Evolutionary conservation across 495 filamentous ascomycete species (phyloP), one percentile per base, ranked within the genome.

Genomic region (Hypoxylon intermedium): DNA sequence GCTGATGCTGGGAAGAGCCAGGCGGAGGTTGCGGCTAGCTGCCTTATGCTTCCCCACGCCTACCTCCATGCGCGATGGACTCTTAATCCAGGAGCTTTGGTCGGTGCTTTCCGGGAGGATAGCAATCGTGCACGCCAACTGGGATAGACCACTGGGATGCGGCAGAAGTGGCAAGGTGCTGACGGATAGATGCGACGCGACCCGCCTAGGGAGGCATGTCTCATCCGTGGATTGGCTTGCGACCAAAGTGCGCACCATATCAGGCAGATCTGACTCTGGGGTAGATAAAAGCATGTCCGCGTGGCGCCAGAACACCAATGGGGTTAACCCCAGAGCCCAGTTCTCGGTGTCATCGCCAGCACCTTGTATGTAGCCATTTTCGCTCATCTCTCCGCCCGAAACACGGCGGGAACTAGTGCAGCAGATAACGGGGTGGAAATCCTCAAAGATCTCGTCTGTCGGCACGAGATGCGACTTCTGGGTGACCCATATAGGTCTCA

Each of bases 261-360:
- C 78, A 2, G 85, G 85, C 9, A 95, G 64, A 5, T 90, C 84
- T 2, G 82, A 75, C 63, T 96, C 91, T 0, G 81, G 47, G 0
- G 87, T 82, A 0, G 59, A 55, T 6, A 92, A 64, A 5, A 97
- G 71, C 20, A 65, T 23, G 1, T 79, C 75, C 21, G 73, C 74
- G 53, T 93, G 79, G 26, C 71, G 71, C 93, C 93, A 98, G 72
- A 96, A 98, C 2, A 92, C 58, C 1, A 71, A 73, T 7, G 93
- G 83, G 6, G 89, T 93, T 9, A 97, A 75, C 0, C 89, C 89
- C 34, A 82, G 74, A 30, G 91, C 86, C 94, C 94, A 98, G 33
- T 85, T 87, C 74, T 98, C 93, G 15, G 87, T 90, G 67, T 98
- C 93, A 74, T 98, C 93, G 4, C 88, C 93, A 9, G 93, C 92